Conservation (phyloP, 1,284 basidiomycete genomes). For the Somion occarium region DNA sequence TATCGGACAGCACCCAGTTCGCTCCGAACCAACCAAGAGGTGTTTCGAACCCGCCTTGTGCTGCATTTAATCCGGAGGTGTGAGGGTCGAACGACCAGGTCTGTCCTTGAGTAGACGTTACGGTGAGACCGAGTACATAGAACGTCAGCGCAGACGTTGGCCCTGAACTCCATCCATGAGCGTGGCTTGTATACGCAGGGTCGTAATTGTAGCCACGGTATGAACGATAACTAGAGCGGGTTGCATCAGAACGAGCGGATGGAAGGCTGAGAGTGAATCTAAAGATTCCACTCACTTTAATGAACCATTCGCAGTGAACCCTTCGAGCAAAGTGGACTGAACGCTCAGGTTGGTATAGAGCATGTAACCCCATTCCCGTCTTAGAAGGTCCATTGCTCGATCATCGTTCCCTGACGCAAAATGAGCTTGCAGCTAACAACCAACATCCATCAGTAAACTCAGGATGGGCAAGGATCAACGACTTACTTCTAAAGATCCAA, state of each 20-base stretch:
- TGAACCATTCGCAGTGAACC: slow-evolving; percentile 47
- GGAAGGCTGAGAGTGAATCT: not conserved
- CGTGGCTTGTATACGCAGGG: slow-evolving; percentile 41
- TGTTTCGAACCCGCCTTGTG: slow-evolving; percentile 40
- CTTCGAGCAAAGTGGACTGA: slow-evolving; percentile 47
- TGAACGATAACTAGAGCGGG: slow-evolving; percentile 33
- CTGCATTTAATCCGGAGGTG: slow-evolving; percentile 32
- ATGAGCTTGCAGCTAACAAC: slow-evolving; percentile 42
- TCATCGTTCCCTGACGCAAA: slow-evolving; percentile 43
- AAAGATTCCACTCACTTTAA: slow-evolving; percentile 32
- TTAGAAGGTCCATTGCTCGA: slow-evolving; percentile 43
- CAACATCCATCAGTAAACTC: not conserved
- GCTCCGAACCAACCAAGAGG: slow-evolving; percentile 37
- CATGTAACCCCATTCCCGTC: slow-evolving; percentile 51
- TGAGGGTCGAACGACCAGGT: slow-evolving; percentile 41
- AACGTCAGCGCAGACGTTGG: slow-evolving; percentile 35
- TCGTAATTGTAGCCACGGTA: slow-evolving; percentile 46
- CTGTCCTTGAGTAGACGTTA: slow-evolving; percentile 33
- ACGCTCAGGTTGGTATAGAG: slow-evolving; percentile 46
- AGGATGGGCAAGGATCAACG: not conserved
- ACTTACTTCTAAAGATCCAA: slow-evolving; percentile 44
- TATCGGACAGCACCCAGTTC: slow-evolving; percentile 21
- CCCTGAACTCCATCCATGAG: slow-evolving; percentile 33
- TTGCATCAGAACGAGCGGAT: not conserved
- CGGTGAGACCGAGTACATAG: slow-evolving; percentile 39